Evolutionary conservation across 78 protist genomes (phyloP).

Genomic region (Dictyostelium citrinum): DNA sequence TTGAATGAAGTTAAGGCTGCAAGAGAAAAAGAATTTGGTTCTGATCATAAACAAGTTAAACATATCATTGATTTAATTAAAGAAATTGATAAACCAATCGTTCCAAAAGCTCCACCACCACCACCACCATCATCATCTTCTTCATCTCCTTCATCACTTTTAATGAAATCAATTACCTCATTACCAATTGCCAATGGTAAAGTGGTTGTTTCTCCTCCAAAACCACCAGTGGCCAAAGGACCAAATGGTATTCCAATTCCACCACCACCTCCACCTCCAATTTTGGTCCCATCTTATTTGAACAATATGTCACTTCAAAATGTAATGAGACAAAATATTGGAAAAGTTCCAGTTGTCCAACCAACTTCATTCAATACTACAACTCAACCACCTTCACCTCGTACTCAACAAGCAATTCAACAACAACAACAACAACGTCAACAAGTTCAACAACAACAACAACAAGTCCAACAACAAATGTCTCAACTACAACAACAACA

Average conservation of each 20-base stretch:
- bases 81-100: not conserved
- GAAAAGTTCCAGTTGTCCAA: conserved; percentile 2
- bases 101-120: conserved; percentile 73
- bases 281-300: not conserved
- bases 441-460: conserved; percentile 3
- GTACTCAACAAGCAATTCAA: not conserved
- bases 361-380: not conserved
- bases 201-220: not conserved
- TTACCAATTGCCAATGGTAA: not conserved
- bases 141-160: conserved; percentile 30
- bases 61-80: not conserved
- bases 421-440: conserved; percentile 38
- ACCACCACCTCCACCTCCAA: conserved; percentile 52
- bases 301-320: not conserved
- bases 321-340: not conserved
- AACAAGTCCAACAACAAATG: conserved; percentile 8
- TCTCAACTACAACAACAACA: conserved; percentile 12
- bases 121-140: conserved; percentile 57
- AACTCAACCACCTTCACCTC: conserved; percentile 5
- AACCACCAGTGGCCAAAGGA: not conserved
- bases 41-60: conserved; percentile 16
- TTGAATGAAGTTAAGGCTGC: conserved; percentile 9
- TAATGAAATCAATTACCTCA: not conserved
- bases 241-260: conserved; percentile 14
- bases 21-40: conserved; percentile 60